phyloP scores from a whole-genome alignment of 441 rosid species.

The Macaranga tanarius region DNA sequence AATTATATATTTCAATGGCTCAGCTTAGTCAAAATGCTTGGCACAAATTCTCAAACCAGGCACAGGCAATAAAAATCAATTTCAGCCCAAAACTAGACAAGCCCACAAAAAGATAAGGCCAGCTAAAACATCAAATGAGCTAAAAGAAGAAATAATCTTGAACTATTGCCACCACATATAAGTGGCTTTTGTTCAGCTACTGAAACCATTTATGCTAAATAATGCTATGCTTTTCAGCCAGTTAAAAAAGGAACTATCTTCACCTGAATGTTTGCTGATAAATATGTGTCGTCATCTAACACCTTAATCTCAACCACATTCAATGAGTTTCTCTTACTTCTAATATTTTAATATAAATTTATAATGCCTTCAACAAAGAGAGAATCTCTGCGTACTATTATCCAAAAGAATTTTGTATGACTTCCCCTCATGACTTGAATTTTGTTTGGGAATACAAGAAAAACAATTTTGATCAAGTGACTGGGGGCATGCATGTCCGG shows the following conservation, averaged over 20 bases:
- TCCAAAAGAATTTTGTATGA: not conserved
- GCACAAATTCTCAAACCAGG: not conserved
- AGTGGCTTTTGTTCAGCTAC: not conserved
- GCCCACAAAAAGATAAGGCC: not conserved
- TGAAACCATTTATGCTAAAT: not conserved
- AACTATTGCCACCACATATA: not conserved
- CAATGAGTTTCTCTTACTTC: not conserved
- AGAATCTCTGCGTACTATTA: not conserved
- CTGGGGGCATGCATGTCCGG: not conserved
- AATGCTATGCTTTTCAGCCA: not conserved
- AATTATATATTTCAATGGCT: not conserved
- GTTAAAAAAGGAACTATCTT: not conserved
- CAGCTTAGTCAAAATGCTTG: not conserved
- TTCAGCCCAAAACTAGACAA: not conserved
- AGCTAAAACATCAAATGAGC: conserved; percentile 1
- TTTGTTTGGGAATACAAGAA: not conserved
- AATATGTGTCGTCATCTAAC: conserved; percentile 1
- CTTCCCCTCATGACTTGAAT: not conserved
- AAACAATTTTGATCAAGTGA: not conserved
- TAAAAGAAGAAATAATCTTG: conserved; percentile 4
- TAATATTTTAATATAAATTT: no score
- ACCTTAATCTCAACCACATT: not conserved
- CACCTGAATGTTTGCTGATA: not conserved
- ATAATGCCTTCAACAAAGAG: not conserved
- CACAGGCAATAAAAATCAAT: not conserved